phyloP scores from a whole-genome alignment of 495 filamentous ascomycete species.

The Thozetella sp. region DNA sequence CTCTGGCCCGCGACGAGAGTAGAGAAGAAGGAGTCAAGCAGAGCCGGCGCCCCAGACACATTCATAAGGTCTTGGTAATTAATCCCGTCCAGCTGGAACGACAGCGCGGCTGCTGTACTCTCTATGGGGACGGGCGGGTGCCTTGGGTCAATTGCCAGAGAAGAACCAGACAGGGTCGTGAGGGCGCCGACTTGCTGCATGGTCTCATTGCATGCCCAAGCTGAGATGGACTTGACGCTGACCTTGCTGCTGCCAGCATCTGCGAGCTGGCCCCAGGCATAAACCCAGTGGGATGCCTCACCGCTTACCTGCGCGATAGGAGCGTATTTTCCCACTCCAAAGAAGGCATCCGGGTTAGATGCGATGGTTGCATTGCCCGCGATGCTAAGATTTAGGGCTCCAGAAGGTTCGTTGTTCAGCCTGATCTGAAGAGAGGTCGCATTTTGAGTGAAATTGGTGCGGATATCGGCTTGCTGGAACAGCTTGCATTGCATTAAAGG shows the following conservation, averaged over 20 bases:
- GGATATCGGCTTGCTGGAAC: constrained; percentile 14
- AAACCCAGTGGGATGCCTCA: constrained; percentile 15
- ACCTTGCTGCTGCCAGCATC: constrained; percentile 8
- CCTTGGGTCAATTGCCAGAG: constrained; percentile 17
- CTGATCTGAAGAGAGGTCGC: constrained; percentile 13
- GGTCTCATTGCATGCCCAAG: constrained; percentile 24
- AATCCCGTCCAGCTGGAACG: constrained; percentile 12
- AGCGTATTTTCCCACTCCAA: constrained; percentile 13
- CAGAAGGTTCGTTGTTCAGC: constrained; percentile 8
- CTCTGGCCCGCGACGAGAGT: constrained; percentile 17
- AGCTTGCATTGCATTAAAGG: constrained; percentile 16
- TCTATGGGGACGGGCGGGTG: constrained; percentile 16
- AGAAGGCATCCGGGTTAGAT: constrained; percentile 12
- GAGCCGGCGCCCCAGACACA: constrained; percentile 6
- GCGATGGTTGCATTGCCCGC: constrained; percentile 4
- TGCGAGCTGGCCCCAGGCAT: constrained; percentile 21
- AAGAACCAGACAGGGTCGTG: constrained; percentile 12
- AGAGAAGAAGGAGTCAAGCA: constrained; percentile 25
- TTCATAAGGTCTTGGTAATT: constrained; percentile 14
- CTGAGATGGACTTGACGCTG: constrained; percentile 8
- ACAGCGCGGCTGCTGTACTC: background rate
- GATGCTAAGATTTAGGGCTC: constrained; percentile 1
- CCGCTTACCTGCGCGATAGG: constrained; percentile 8
- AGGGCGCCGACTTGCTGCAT: constrained; percentile 16
- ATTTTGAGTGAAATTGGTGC: constrained; percentile 8